These are phyloP conservation scores for Neurospora tetraspora DNA, from an alignment of 495 filamentous ascomycete genomes.

Conservation along the genomic window DNA sequence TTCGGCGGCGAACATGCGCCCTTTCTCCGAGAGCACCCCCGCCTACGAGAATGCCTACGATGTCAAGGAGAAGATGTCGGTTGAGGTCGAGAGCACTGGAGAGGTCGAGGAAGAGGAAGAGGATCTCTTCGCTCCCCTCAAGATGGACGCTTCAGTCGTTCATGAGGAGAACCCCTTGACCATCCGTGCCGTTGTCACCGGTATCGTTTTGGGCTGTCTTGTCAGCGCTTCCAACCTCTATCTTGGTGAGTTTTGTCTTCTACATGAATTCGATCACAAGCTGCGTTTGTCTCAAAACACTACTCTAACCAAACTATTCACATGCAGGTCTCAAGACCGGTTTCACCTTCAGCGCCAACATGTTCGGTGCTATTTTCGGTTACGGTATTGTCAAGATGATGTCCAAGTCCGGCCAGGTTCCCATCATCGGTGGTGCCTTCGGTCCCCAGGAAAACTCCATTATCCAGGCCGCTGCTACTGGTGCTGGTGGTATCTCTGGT, in stretches of 20 bases:
- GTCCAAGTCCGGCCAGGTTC: constrained; percentile 34
- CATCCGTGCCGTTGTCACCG: constrained; percentile 45
- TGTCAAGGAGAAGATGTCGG: constrained; percentile 11
- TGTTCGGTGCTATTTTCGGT: constrained; percentile 55
- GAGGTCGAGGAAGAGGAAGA: constrained; percentile 27
- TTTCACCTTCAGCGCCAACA: constrained; percentile 50
- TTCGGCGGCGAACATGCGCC: constrained; percentile 10
- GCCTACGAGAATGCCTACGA: constrained; percentile 12
- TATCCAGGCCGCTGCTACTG: constrained; percentile 53
- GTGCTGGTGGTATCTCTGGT: constrained; percentile 50
- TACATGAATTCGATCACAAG: background rate
- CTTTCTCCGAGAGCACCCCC: constrained; percentile 19
- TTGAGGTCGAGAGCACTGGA: constrained; percentile 11
- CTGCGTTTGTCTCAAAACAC: background rate
- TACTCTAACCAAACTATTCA: constrained; percentile 12
- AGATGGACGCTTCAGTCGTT: constrained; percentile 31
- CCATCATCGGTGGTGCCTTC: constrained; percentile 50
- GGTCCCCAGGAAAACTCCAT: constrained; percentile 61
- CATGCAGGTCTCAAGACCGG: constrained; percentile 49
- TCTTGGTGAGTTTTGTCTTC: constrained; percentile 33
- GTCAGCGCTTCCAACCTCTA: constrained; percentile 59
- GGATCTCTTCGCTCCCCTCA: constrained; percentile 37
- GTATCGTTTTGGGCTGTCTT: constrained; percentile 47
- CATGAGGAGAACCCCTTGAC: constrained; percentile 44
- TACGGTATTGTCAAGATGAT: constrained; percentile 53